These are phyloP conservation scores for Leccinellum rugosiceps DNA, from an alignment of 768 basidiomycete species.

Conservation along the genomic window DNA sequence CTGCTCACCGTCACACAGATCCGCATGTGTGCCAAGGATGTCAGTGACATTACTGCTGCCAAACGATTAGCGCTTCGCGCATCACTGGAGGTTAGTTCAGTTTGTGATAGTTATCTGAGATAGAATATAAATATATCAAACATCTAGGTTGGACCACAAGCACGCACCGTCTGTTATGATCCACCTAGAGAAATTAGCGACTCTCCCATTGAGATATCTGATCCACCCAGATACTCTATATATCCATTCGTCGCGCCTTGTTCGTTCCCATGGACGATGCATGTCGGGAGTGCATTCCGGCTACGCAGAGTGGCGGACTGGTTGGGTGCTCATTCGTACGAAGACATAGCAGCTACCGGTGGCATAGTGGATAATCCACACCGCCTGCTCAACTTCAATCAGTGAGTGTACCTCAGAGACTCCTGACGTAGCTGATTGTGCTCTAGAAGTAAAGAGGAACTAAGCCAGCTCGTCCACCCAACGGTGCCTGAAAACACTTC, in stretches of 20 bases:
- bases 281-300: constrained; percentile 48
- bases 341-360: constrained; percentile 35
- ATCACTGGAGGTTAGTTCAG: constrained; percentile 46
- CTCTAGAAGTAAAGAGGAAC: constrained; percentile 16
- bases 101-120: constrained; percentile 7
- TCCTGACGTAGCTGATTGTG: constrained; percentile 5
- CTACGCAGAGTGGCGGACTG: constrained; percentile 62
- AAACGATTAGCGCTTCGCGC: constrained; percentile 52
- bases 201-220: constrained; percentile 27
- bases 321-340: constrained; percentile 38
- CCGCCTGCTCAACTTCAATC: constrained; percentile 31
- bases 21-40: constrained; percentile 50
- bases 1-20: constrained; percentile 37
- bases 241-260: constrained; percentile 62
- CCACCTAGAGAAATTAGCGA: constrained; percentile 27
- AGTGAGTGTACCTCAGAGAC: constrained; percentile 31
- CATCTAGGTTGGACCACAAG: constrained; percentile 14
- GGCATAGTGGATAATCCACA: constrained; percentile 38
- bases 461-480: constrained; percentile 13
- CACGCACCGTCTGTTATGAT: constrained; percentile 28
- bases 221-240: constrained; percentile 49
- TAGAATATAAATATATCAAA: constrained; percentile 2
- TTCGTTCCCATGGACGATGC: constrained; percentile 46
- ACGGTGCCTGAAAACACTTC: not conserved
- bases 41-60: constrained; percentile 39